A percentile compares a stretch with the other conserved stretches of the same genome.
Conservation (phyloP, 75 land plant species). For the Pinus albicaulis region DNA sequence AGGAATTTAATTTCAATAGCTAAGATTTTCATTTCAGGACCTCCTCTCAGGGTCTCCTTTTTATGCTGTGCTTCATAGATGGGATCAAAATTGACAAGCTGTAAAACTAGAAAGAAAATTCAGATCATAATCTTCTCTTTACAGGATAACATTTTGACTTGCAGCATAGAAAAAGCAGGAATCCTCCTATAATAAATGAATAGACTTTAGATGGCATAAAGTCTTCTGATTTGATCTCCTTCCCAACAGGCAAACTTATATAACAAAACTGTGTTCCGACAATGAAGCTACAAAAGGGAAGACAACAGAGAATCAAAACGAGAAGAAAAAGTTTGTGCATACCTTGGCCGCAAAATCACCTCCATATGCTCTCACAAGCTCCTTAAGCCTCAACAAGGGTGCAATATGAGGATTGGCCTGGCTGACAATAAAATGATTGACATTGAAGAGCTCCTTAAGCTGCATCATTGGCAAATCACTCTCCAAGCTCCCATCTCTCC, state of each 20-base stretch:
- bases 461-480: slow-evolving; percentile 98
- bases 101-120: background rate
- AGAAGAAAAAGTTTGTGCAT: background rate
- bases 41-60: too few relatives aligned
- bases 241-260: background rate
- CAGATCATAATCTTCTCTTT: background rate
- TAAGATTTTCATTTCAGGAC: too few relatives aligned
- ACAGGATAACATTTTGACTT: background rate
- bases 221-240: background rate
- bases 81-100: too few relatives aligned
- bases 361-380: slow-evolving; percentile 83
- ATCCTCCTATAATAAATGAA: background rate
- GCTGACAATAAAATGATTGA: slow-evolving; percentile 97
- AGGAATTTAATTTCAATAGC: too few relatives aligned
- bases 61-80: too few relatives aligned
- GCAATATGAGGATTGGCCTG: slow-evolving; percentile 99
- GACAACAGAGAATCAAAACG: background rate
- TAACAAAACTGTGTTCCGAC: background rate
- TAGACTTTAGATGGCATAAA: background rate
- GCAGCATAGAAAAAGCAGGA: background rate
- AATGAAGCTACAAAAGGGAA: background rate
- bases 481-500: slow-evolving; percentile 99
- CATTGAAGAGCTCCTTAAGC: slow-evolving; percentile 97
- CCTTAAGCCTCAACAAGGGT: slow-evolving; percentile 85
- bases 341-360: slow-evolving; percentile 99